These are phyloP conservation scores for Suillus weaverae DNA, from an alignment of 768 basidiomycete genomes.

Conservation along the genomic window DNA sequence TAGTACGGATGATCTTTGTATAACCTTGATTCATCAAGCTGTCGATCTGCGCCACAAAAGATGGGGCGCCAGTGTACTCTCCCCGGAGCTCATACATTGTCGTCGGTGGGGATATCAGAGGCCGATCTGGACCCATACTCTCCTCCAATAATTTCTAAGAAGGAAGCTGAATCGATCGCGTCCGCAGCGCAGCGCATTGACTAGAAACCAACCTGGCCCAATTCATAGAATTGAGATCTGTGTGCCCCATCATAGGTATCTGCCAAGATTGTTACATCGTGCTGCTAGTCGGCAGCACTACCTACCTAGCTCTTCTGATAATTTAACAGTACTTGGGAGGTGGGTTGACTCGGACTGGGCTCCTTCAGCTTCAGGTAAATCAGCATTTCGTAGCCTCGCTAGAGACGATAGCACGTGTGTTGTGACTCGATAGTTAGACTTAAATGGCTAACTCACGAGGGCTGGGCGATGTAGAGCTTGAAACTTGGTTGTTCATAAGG, in stretches of 20 bases:
- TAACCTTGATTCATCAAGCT: slow-evolving; percentile 66
- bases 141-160: slow-evolving; percentile 41
- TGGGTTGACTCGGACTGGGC: not conserved
- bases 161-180: not conserved
- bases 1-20: slow-evolving; percentile 62
- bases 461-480: not conserved
- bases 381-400: not conserved
- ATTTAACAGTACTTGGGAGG: not conserved
- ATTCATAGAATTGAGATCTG: slow-evolving; percentile 35
- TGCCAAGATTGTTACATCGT: not conserved
- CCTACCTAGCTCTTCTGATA: not conserved
- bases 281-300: not conserved
- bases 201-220: slow-evolving; percentile 37
- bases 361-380: not conserved
- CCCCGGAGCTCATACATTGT: slow-evolving; percentile 55
- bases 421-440: not conserved
- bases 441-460: not conserved
- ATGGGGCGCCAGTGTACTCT: slow-evolving; percentile 62
- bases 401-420: not conserved
- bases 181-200: not conserved
- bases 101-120: slow-evolving; percentile 54
- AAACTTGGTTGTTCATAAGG: not conserved
- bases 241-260: slow-evolving; percentile 8
- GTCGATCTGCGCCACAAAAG: slow-evolving; percentile 75
- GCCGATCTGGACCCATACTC: slow-evolving; percentile 38